phyloP scores from a whole-genome alignment of 2,329 filamentous ascomycete species.

The Purpureocillium lavendulum region DNA sequence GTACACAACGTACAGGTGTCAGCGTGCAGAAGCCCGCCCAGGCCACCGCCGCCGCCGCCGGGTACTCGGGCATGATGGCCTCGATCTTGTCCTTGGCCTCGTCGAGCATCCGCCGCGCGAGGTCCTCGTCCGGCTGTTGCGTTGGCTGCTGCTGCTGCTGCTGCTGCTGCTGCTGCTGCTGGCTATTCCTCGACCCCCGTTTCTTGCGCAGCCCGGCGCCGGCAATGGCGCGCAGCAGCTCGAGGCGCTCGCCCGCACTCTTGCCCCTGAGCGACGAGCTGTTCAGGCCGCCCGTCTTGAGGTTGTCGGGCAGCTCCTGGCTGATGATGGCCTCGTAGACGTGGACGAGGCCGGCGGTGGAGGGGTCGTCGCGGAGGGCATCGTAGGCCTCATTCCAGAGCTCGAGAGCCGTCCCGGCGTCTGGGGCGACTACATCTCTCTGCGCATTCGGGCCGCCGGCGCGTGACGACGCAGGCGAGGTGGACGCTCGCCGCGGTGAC shows the following conservation, averaged over 20 bases:
- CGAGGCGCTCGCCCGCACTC: slow-evolving; percentile 16
- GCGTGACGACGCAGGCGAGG: neutral
- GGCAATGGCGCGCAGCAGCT: slow-evolving; percentile 20
- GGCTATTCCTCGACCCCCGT: slow-evolving; percentile 16
- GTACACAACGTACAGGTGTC: slow-evolving; percentile 24
- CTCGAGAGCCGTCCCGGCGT: slow-evolving; percentile 14
- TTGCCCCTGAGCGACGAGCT: slow-evolving; percentile 14
- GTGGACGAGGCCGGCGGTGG: slow-evolving; percentile 20
- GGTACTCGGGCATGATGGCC: slow-evolving; percentile 14
- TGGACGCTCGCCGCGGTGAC: neutral
- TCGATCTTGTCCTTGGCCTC: slow-evolving; percentile 19
- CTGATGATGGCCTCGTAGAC: slow-evolving; percentile 27
- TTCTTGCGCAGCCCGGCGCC: slow-evolving; percentile 19
- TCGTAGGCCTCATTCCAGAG: slow-evolving; percentile 28
- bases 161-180: slow-evolving; percentile 15
- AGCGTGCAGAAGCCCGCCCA: slow-evolving; percentile 28
- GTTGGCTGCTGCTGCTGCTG: too few species aligned
- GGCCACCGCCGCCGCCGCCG: slow-evolving; percentile 18
- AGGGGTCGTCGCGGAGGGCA: slow-evolving; percentile 17
- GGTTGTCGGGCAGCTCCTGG: slow-evolving; percentile 22
- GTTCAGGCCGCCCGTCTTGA: slow-evolving; percentile 18
- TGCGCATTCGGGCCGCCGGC: too few species aligned
- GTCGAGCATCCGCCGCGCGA: slow-evolving; percentile 4
- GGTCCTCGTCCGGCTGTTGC: too few species aligned
- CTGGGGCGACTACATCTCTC: neutral